A percentile compares a stretch with the other conserved stretches of the same genome.
These are phyloP conservation scores for Neopestalotiopsis clavispora DNA, from an alignment of 2,329 filamentous ascomycete species.

Conservation along the genomic window DNA sequence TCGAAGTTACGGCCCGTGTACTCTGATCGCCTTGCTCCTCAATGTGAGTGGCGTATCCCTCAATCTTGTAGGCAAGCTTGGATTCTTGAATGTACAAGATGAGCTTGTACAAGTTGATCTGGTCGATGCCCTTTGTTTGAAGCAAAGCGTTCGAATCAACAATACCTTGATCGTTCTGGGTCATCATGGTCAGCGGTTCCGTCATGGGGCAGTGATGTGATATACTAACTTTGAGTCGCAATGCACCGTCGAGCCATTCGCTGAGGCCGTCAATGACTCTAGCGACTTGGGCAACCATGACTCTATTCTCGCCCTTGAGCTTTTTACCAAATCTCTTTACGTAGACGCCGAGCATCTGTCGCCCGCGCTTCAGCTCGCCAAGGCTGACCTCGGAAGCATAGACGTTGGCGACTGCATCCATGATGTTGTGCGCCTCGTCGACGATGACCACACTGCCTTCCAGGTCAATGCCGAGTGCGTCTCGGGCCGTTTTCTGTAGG, in stretches of 20 bases:
- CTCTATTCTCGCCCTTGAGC: conserved; percentile 87
- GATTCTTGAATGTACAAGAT: conserved; percentile 88
- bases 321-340: conserved; percentile 86
- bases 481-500: conserved; percentile 83
- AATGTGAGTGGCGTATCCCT: conserved; percentile 77
- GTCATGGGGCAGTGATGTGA: background rate
- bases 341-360: conserved; percentile 79
- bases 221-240: conserved; percentile 48
- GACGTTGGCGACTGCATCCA: conserved; percentile 90
- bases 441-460: conserved; percentile 92
- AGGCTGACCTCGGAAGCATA: conserved; percentile 80
- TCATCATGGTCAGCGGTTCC: background rate
- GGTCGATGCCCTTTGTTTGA: conserved; percentile 84
- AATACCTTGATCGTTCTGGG: conserved; percentile 62
- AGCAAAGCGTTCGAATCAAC: conserved; percentile 76
- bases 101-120: conserved; percentile 92
- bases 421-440: conserved; percentile 96
- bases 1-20: conserved; percentile 42
- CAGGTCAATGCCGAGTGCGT: conserved; percentile 84
- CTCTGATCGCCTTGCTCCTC: conserved; percentile 49
- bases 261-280: conserved; percentile 81
- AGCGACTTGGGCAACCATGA: conserved; percentile 87
- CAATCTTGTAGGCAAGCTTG: conserved; percentile 91
- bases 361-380: conserved; percentile 72
- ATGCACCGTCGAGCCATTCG: conserved; percentile 66